Percentiles rank a stretch among this genome's conserved stretches.
These are phyloP conservation scores for Fusarium subtropicale DNA, from an alignment of 2,329 filamentous ascomycete species.

Conservation along the genomic window DNA sequence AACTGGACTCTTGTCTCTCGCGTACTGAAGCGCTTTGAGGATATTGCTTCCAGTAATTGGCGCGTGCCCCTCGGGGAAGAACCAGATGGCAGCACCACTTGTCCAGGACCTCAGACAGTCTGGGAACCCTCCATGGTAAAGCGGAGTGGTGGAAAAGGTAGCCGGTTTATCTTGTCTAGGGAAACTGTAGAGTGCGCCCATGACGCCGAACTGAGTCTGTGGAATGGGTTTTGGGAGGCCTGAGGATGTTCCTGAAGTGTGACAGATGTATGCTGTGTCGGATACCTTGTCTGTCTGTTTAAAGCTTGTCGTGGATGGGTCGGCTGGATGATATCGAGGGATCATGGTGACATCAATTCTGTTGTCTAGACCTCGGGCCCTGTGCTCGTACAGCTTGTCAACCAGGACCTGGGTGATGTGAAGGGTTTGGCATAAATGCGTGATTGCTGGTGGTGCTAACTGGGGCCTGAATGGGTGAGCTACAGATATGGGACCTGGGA, in stretches of 20 bases:
- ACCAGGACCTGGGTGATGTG: slow-evolving; percentile 58
- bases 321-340: slow-evolving; percentile 13
- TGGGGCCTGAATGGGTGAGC: slow-evolving; percentile 57
- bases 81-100: slow-evolving; percentile 68
- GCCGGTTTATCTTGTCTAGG: slow-evolving; percentile 52
- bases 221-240: slow-evolving; percentile 72
- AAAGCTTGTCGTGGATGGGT: neutral
- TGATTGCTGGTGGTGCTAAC: slow-evolving; percentile 58
- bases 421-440: slow-evolving; percentile 63
- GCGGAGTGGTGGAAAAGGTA: slow-evolving; percentile 73
- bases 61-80: slow-evolving; percentile 67
- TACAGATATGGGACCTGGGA: neutral
- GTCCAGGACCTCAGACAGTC: slow-evolving; percentile 73
- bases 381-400: slow-evolving; percentile 49
- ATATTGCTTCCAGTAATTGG: slow-evolving; percentile 69
- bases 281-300: neutral
- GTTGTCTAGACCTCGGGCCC: neutral
- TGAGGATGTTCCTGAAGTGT: slow-evolving; percentile 74
- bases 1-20: slow-evolving; percentile 43
- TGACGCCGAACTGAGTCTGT: slow-evolving; percentile 66
- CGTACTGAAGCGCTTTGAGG: slow-evolving; percentile 57
- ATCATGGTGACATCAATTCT: slow-evolving; percentile 23
- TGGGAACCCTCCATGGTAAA: slow-evolving; percentile 74
- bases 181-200: slow-evolving; percentile 66
- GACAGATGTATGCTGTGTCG: slow-evolving; percentile 68